Evolutionary conservation across 129 eudicot genomes (phyloP).

Genomic region (Escallonia herrerae): DNA sequence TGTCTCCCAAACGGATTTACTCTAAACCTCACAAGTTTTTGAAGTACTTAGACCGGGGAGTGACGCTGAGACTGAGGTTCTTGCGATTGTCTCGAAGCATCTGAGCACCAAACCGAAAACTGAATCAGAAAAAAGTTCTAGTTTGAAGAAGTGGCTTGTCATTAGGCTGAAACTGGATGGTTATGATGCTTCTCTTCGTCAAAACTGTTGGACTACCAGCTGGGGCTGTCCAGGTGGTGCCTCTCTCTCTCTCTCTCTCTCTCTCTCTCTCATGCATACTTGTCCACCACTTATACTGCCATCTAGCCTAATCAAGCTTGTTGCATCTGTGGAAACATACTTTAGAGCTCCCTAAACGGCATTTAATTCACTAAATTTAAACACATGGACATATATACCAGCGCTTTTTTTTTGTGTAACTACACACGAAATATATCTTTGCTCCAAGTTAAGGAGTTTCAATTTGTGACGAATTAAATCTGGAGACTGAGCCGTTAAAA

Average conservation of each 20-base stretch:
- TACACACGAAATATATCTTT: too few relatives aligned
- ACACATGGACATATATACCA: too few relatives aligned
- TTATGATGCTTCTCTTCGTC: slow-evolving; percentile 22
- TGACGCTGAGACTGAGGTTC: slow-evolving; percentile 9
- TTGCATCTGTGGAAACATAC: too few relatives aligned
- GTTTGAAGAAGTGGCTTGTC: slow-evolving; percentile 22
- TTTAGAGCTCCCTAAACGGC: too few relatives aligned
- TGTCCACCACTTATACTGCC: too few relatives aligned
- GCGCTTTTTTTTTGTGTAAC: too few relatives aligned
- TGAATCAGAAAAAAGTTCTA: neutral
- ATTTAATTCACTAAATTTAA: too few relatives aligned
- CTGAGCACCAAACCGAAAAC: neutral
- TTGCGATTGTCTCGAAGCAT: slow-evolving; percentile 13
- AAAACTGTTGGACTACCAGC: slow-evolving; percentile 26
- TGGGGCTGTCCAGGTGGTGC: slow-evolving; percentile 20
- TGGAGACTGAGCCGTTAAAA: too few relatives aligned
- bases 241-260: neutral
- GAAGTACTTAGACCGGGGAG: slow-evolving; percentile 14
- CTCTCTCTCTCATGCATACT: too few relatives aligned
- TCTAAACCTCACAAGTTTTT: neutral
- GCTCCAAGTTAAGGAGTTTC: too few relatives aligned
- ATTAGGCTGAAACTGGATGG: slow-evolving; percentile 21
- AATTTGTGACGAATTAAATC: too few relatives aligned
- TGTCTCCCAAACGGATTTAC: neutral
- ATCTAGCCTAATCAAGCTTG: too few relatives aligned